These are phyloP conservation scores for Ensete glaucum DNA, from an alignment of 176 grass and related monocot species.

Conservation along the genomic window DNA sequence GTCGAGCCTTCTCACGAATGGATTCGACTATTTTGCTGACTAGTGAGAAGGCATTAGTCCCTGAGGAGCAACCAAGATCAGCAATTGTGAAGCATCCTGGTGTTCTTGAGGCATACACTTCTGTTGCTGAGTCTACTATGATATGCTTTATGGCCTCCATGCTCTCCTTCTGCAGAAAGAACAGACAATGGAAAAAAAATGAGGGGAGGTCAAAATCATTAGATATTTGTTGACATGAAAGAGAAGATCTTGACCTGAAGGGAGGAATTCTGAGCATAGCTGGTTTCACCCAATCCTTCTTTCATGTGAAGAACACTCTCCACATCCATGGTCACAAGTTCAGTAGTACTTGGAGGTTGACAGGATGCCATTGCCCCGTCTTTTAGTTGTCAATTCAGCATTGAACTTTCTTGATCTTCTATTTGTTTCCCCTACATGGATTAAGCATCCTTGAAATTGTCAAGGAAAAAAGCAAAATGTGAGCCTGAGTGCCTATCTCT, in stretches of 20 bases:
- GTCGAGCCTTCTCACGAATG: slow-evolving; percentile 35
- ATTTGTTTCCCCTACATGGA: too few species aligned
- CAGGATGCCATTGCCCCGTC: slow-evolving; percentile 45
- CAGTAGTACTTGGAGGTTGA: slow-evolving; percentile 36
- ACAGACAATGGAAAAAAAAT: background rate
- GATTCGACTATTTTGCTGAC: slow-evolving; percentile 56
- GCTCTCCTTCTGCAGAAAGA: slow-evolving; percentile 51
- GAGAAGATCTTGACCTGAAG: slow-evolving; percentile 42
- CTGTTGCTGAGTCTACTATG: slow-evolving; percentile 52
- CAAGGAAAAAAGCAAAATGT: too few species aligned
- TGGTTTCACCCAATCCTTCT: slow-evolving; percentile 73
- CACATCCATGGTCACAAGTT: slow-evolving; percentile 61
- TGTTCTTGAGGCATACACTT: slow-evolving; percentile 52
- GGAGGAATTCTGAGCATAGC: slow-evolving; percentile 90
- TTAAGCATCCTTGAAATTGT: too few species aligned
- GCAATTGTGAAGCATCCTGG: slow-evolving; percentile 68
- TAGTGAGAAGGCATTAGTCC: slow-evolving; percentile 70
- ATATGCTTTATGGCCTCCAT: slow-evolving; percentile 61
- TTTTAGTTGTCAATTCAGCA: background rate
- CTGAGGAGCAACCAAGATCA: slow-evolving; percentile 88
- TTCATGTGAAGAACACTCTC: slow-evolving; percentile 95
- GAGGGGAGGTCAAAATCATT: background rate
- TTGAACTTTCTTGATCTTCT: background rate
- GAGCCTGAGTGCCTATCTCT: too few species aligned
- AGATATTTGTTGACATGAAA: background rate